Evolutionary conservation across 208 protist genomes (phyloP).

Genomic region (Trypanosomatidae sp.): DNA sequence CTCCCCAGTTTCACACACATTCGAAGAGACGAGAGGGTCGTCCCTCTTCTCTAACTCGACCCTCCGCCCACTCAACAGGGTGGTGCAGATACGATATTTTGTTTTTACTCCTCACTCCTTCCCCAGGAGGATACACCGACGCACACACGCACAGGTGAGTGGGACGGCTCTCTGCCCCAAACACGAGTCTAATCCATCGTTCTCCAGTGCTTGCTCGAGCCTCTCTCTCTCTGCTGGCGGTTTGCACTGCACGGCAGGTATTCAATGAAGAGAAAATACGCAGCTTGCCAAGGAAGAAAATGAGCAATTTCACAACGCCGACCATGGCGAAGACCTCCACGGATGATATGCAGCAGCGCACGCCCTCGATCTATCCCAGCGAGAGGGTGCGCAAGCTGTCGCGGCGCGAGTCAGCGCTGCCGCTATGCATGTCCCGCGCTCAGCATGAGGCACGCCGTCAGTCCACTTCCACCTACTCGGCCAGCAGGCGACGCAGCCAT

Average conservation of each 20-base stretch:
- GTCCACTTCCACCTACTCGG: background rate
- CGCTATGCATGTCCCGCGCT: slow-evolving; percentile 47
- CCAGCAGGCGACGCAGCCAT: slow-evolving; percentile 6
- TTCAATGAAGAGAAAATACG: background rate
- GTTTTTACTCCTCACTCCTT: background rate
- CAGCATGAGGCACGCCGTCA: slow-evolving; percentile 33
- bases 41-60: background rate
- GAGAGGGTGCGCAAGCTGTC: slow-evolving; percentile 7
- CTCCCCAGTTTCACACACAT: background rate
- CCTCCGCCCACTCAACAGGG: background rate
- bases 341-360: background rate
- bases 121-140: background rate
- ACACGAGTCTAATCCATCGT: background rate
- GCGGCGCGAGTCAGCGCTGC: slow-evolving; percentile 27
- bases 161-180: background rate
- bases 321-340: background rate
- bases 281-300: background rate
- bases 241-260: background rate
- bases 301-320: slow-evolving; percentile 7
- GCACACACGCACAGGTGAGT: background rate
- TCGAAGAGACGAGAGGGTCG: background rate
- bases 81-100: background rate
- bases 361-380: slow-evolving; percentile 1
- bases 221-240: background rate
- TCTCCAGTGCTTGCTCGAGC: background rate